Evolutionary conservation across 2,329 filamentous ascomycete species (phyloP), one percentile per base, ranked within the genome.

Genomic region (Metarhizium brunneum): DNA sequence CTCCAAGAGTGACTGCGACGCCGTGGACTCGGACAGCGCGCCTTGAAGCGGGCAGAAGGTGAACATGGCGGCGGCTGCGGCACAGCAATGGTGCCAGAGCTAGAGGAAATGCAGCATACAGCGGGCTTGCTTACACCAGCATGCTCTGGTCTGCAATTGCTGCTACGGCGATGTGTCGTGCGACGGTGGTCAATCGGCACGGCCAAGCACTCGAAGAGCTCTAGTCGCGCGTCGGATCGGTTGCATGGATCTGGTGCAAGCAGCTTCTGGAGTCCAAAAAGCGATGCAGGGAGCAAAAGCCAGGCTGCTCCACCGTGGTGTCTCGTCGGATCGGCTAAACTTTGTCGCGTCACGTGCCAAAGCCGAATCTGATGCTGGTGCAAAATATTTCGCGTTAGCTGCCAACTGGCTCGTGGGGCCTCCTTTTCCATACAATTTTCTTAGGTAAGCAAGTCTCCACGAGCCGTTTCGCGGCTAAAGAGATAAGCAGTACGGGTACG

Each of bases 1-100:
- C 76, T 97, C 92, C 50, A 99, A 78, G 40, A 99, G 83, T n/a
- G 94, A 97, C 70, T 96, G 91, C 60, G 91, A 95, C 47, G 92
- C 92, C 57, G 85, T 79, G 50, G 90, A 94, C 62, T 88, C 83
- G 53, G 90, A 92, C 66, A 95, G 90, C 58, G 94, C 92, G 68
- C 94, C 94, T 63, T 96, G 86, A 56, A 99, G 79, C 50, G 94
- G 86, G 66, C 88, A 95, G 73, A 97, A 96, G 62, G 88, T 95
- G 78, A 99, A 97, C 94, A 99, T 99, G 65, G 61, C 73, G 68
- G 63, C 48, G 68, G 63, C 48, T 16, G 56, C 47, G 52, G n/a
- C 29, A 18, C 47, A 45, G 47, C 51, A 53, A 54, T n/a, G 25
- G 42, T 53, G 42, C n/a, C 6, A 20, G n/a, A 20, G 42, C 18